These are phyloP conservation scores for Dalbergia oliveri DNA, from an alignment of 306 rosid genomes.

Conservation along the genomic window DNA sequence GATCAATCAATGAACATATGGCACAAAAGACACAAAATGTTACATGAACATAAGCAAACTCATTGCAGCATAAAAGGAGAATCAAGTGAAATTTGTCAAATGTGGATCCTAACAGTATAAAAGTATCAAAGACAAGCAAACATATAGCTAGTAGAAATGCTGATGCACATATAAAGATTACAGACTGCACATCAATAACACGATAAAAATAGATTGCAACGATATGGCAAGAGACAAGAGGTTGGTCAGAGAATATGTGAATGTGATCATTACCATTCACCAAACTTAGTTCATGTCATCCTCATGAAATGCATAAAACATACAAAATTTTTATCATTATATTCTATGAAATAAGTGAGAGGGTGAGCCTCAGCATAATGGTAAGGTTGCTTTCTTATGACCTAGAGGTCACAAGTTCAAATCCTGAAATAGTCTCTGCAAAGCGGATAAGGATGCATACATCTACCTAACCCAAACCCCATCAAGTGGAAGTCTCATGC, in stretches of 20 bases:
- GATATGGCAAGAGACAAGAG: no score
- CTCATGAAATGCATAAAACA: neutral
- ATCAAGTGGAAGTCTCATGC: no score
- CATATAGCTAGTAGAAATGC: constrained; percentile 1
- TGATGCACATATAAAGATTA: constrained; percentile 5
- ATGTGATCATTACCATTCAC: no score
- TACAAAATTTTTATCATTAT: no score
- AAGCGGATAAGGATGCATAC: no score
- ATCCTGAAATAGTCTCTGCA: no score
- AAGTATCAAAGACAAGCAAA: neutral
- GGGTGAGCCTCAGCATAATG: no score
- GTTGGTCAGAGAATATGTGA: no score
- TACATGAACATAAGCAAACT: constrained; percentile 29
- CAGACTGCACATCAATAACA: constrained; percentile 12
- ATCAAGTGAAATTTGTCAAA: constrained; percentile 36
- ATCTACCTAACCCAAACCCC: no score
- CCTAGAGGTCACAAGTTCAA: no score
- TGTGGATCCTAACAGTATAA: constrained; percentile 8
- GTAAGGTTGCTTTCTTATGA: no score
- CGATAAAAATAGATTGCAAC: neutral
- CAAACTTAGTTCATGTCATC: neutral
- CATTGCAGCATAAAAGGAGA: constrained; percentile 10
- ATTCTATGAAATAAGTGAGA: no score
- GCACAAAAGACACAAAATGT: constrained; percentile 24
- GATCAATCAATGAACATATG: constrained; percentile 23